These are phyloP conservation scores for Beta lomatogona DNA, from an alignment of 179 eudicot species.

Conservation along the genomic window DNA sequence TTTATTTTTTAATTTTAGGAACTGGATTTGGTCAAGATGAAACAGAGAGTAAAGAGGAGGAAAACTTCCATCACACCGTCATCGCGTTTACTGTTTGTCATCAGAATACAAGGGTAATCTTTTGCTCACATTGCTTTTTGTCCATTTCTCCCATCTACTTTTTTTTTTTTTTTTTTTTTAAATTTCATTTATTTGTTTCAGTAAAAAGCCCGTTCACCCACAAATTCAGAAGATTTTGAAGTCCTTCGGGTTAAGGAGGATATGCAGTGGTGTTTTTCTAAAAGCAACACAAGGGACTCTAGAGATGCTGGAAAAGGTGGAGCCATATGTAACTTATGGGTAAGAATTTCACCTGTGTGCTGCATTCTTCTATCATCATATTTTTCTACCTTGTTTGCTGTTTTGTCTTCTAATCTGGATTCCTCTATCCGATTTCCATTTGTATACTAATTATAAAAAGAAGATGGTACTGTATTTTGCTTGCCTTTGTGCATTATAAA, in stretches of 20 bases:
- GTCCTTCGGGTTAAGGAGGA: constrained; percentile 36
- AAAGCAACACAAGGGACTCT: constrained; percentile 65
- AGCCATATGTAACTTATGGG: constrained; percentile 90
- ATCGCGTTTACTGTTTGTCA: constrained; percentile 41
- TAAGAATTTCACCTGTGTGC: constrained; percentile 17
- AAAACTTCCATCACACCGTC: constrained; percentile 23
- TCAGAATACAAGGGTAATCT: constrained; percentile 40
- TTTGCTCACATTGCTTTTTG: not conserved
- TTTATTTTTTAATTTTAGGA: constrained; percentile 43
- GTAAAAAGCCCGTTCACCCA: constrained; percentile 42
- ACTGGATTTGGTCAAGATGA: constrained; percentile 75
- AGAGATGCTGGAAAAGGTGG: constrained; percentile 70
- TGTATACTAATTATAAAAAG: not conserved
- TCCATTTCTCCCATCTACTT: not conserved
- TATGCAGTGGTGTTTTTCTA: constrained; percentile 52
- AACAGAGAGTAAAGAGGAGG: constrained; percentile 51
- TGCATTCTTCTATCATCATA: not conserved
- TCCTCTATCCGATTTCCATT: no score
- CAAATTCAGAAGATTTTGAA: constrained; percentile 36
- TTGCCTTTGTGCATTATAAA: not conserved
- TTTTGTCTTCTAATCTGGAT: not conserved
- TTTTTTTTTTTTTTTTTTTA: constrained; percentile 1
- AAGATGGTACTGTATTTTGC: not conserved
- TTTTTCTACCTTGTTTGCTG: not conserved
- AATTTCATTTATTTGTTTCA: constrained; percentile 8